Percentiles rank a stretch among this genome's conserved stretches.
Evolutionary conservation across 1,284 basidiomycete species (phyloP).

Genomic region (Austroboletus olivaceoglutinosus): DNA sequence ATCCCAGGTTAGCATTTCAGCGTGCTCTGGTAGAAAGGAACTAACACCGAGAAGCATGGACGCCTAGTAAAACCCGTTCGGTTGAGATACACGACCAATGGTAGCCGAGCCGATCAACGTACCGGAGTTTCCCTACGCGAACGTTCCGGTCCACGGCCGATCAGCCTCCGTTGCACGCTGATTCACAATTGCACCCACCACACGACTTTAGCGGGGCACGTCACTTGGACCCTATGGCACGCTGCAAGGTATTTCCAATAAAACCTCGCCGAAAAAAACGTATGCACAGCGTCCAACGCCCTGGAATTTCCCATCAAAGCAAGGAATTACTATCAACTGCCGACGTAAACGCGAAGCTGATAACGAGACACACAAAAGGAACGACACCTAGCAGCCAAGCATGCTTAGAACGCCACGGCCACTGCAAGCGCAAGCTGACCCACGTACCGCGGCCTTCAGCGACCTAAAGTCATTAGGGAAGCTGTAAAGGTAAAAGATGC

Average conservation of each 20-base stretch:
- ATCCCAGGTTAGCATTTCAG: neutral
- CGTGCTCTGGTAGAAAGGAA: neutral
- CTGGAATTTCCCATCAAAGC: neutral
- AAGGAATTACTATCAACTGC: neutral
- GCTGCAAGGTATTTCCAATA: neutral
- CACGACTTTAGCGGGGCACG: neutral
- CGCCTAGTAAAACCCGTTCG: neutral
- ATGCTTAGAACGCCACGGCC: neutral
- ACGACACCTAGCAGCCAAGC: neutral
- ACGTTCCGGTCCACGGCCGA: neutral
- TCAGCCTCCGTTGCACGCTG: neutral
- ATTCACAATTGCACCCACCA: constrained; percentile 4
- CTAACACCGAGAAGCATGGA: constrained; percentile 4
- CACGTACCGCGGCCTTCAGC: constrained; percentile 11
- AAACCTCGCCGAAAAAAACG: neutral
- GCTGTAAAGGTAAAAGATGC: constrained; percentile 9
- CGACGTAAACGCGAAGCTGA: neutral
- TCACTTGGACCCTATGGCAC: neutral
- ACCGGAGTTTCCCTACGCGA: constrained; percentile 8
- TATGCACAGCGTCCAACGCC: constrained; percentile 4
- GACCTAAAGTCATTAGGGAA: constrained; percentile 14
- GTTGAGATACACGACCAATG: neutral
- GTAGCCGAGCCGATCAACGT: neutral
- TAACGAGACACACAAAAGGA: constrained; percentile 9
- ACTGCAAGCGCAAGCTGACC: neutral